Base-by-base conservation (phyloP, 2,329 filamentous ascomycete genomes). In the Xylariaceae sp. region DNA sequence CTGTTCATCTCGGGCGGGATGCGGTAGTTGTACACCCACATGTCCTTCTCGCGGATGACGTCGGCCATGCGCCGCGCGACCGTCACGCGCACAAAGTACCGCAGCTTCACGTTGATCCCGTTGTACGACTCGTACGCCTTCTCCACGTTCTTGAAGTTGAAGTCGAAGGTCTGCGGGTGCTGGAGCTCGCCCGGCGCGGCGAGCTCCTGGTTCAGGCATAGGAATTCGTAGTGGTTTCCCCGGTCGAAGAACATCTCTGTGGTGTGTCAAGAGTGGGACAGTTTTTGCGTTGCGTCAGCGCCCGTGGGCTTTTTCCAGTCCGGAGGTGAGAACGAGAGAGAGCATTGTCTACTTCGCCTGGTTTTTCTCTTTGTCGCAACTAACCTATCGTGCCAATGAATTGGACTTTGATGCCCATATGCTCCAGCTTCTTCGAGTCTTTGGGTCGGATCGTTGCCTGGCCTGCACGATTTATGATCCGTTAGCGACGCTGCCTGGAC, bases 41-140 rank as follows among this genome's bases (percentile, higher is more conserved):
- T 85, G 65, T 98, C 94, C 76, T 98, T 98, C 69, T 98, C 94
- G 55, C 94, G 85, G 57, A 97, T 88, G 41, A 98, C 90, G 61
- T 98, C 92, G 55, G 88, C 88, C 88, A 98, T 97, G 62, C 92
- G 81, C 57, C 92, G 81, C 36, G 88, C 94, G 33, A 98, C 92
- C 24, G 92, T 98, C 53, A 97, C 92, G 54, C 89, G 85, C 41
- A 97, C 83, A 67, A 97, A 97, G 77, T 98, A 98, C 54, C 92
- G 88, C 62, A 98, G 78, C 73, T 95, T 94, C 58, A 98, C 92
- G 62, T 98, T 98, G 78, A 98, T 98, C 60, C 92, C 92, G 63
- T 95, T 94, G 75, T 98, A 98, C 50, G 89, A 96, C 69, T 98
- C 94, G 74, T 98, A 98, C 66, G 94, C 89, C 74, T 98, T 98